Percentiles rank a stretch among this genome's conserved stretches.
Conservation (phyloP, 139 green algal species). For the Chlorella sp. region DNA sequence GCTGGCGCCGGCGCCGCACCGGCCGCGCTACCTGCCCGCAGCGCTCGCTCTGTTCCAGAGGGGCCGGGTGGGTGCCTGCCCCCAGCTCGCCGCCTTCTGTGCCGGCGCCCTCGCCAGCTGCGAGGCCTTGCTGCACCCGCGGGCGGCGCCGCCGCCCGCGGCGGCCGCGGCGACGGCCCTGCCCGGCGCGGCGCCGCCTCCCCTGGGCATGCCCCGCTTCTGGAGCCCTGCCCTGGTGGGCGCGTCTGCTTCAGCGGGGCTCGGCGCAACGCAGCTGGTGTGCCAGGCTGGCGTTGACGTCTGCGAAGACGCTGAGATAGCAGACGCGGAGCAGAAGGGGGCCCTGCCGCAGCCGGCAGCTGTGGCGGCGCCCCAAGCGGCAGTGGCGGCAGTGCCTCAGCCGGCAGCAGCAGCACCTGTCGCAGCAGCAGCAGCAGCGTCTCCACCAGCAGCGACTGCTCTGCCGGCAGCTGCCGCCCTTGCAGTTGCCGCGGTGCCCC, state of each 20-base stretch:
- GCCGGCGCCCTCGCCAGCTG: conserved; percentile 26
- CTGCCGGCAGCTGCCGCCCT: neutral
- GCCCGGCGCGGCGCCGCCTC: neutral
- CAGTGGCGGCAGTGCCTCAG: neutral
- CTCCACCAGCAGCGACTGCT: neutral
- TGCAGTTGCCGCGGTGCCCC: neutral
- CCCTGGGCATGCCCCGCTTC: conserved; percentile 38
- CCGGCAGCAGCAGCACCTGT: neutral
- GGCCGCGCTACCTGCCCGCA: conserved; percentile 47
- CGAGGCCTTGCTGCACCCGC: conserved; percentile 57
- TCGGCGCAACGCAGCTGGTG: neutral
- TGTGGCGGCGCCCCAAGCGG: neutral
- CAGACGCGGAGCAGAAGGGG: neutral
- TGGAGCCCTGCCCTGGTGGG: conserved; percentile 18
- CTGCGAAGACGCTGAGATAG: neutral
- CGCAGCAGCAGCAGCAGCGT: neutral
- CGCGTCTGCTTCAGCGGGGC: neutral
- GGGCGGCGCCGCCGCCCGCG: conserved; percentile 2
- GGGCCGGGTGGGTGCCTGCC: neutral
- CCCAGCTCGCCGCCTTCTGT: neutral
- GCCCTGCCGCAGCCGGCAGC: neutral
- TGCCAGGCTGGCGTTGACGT: neutral
- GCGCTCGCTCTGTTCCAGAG: conserved; percentile 46
- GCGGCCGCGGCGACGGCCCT: neutral
- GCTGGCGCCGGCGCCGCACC: conserved; percentile 47